Conservation (phyloP, 2,329 filamentous ascomycete genomes). For the Diaporthe humulicola region DNA sequence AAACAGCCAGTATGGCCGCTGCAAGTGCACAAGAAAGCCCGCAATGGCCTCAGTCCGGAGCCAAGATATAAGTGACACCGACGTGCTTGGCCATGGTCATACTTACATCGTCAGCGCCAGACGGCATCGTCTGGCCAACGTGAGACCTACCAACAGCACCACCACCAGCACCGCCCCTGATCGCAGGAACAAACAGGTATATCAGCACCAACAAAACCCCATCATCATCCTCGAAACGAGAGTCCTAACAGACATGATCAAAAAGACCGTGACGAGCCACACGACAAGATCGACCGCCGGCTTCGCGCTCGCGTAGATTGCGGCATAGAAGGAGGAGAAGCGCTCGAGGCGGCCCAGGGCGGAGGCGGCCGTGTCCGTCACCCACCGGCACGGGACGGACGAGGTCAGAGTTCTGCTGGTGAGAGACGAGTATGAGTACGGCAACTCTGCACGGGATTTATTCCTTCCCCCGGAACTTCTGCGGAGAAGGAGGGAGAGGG, state of each 20-base stretch:
- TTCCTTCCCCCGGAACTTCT: not conserved
- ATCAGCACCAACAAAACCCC: conserved; percentile 38
- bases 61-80: not conserved
- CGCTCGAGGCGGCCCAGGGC: conserved; percentile 32
- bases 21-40: not conserved
- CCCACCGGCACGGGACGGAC: conserved; percentile 21
- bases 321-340: not conserved
- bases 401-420: conserved; percentile 32
- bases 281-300: conserved; percentile 33
- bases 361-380: conserved; percentile 31
- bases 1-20: not conserved
- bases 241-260: conserved; percentile 39
- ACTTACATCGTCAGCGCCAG: not conserved
- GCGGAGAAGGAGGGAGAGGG: not conserved
- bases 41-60: not conserved
- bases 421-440: conserved; percentile 29
- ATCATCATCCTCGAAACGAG: conserved; percentile 40
- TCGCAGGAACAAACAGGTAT: conserved; percentile 33
- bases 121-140: not conserved
- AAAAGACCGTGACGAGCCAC: conserved; percentile 30
- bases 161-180: not conserved
- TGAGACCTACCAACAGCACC: not conserved
- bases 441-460: not conserved
- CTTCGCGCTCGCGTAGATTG: conserved; percentile 33
- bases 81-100: not conserved